Base-by-base conservation (phyloP, 1,139 yeast genomes). In the Candida labiduridarum region DNA sequence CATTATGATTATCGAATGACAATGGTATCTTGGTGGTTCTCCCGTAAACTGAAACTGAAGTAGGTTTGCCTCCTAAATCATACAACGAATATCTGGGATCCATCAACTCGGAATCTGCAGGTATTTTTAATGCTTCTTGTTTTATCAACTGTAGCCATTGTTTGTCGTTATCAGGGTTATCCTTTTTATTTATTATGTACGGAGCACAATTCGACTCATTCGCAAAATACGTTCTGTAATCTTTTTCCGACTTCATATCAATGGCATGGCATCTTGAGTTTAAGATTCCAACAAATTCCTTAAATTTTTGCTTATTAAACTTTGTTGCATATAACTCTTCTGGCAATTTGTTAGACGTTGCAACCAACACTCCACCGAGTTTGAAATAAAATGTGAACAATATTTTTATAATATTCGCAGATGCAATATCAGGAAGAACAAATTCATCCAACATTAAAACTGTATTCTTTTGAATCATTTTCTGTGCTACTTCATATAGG, bases 361-460 rank as follows among this genome's bases (percentile, higher is more conserved):
- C 89, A 29, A 86, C 85, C 44, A 86, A 65, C 0, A 86, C 89
- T 2, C 92, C 92, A 2, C 92, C 91, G 8, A 86, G 65, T 58
- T 83, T 84, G 70, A 86, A 85, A 66, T 81, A 86, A 63, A 82
- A 84, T 0, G 87, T 83, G 65, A 86, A 84, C 44, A 86, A 65
- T 9, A 84, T 76, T 61, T 83, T 83, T 50, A 86, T 69, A 43
- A 86, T 84, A 57, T 85, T 85, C 1, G 90, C 90, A 31, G 87
- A 78, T 0, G 91, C 89, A 42, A 76, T 77, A 61, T 86, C 92
- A 0, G 92, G 91, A 33, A 86, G 64, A 85, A 85, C 84, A 65
- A 86, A 86, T 62, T 86, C 92, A 62, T 86, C 92, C 42, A 86
- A 67, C 67, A 86, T 74, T 50, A 86, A 66, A 9, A 87, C 73